phyloP scores from a whole-genome alignment of 2,329 filamentous ascomycete genomes.

The Neofusicoccum kwambonambiense region DNA sequence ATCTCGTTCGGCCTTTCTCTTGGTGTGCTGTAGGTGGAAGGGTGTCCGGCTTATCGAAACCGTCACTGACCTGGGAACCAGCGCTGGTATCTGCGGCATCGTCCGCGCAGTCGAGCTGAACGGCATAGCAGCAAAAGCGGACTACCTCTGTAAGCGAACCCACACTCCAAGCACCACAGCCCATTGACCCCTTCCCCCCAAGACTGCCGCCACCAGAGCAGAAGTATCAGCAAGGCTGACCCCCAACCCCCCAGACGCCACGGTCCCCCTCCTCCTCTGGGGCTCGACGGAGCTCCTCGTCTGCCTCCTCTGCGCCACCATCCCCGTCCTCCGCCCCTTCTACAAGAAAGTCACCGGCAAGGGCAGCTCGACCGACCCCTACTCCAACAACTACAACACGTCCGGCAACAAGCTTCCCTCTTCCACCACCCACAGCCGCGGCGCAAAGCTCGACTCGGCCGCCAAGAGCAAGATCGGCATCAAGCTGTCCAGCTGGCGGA shows the following conservation, averaged over 20 bases:
- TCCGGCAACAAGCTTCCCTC: background rate
- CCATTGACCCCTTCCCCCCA: no score
- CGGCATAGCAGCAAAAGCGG: conserved; percentile 26
- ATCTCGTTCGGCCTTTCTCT: conserved; percentile 32
- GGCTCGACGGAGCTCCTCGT: conserved; percentile 44
- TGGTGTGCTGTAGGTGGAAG: conserved; percentile 18
- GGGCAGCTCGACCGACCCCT: background rate
- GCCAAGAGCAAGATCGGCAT: background rate
- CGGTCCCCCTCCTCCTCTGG: conserved; percentile 32
- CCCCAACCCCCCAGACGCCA: conserved; percentile 22
- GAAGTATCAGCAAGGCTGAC: no score
- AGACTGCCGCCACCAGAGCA: no score
- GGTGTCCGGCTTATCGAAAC: no score
- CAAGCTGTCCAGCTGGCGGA: background rate
- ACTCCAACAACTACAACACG: background rate
- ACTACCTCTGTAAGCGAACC: conserved; percentile 26
- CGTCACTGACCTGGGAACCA: background rate
- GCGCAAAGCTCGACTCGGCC: background rate
- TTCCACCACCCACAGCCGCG: no score
- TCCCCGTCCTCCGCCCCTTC: conserved; percentile 44
- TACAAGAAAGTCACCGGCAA: conserved; percentile 29
- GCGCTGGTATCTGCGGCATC: conserved; percentile 31
- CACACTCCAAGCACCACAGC: background rate
- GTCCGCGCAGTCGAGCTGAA: conserved; percentile 32
- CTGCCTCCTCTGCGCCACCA: conserved; percentile 53